Evolutionary conservation across 2,329 filamentous ascomycete species (phyloP).

Genomic region (Aotearoamyces nothofagi): DNA sequence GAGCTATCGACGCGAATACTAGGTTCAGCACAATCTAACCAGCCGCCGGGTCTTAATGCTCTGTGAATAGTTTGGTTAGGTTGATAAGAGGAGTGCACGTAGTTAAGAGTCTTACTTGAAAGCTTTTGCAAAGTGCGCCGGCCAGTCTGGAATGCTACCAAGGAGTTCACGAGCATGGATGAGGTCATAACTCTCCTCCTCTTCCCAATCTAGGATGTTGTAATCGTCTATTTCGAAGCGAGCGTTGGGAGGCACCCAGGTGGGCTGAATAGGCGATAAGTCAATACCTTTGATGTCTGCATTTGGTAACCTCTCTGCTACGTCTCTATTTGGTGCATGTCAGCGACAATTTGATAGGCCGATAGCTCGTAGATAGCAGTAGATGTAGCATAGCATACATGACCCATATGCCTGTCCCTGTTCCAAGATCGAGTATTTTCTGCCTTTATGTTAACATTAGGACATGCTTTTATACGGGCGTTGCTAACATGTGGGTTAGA

Average conservation of each 20-base stretch:
- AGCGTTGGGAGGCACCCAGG: slow-evolving; percentile 10
- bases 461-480: not conserved
- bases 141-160: slow-evolving; percentile 6
- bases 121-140: not conserved
- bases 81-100: too few relatives aligned
- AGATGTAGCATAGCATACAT: slow-evolving; percentile 4
- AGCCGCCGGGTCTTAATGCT: too few relatives aligned
- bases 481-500: slow-evolving; percentile 7
- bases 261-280: slow-evolving; percentile 4
- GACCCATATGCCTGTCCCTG: slow-evolving; percentile 10
- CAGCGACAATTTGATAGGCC: slow-evolving; percentile 2
- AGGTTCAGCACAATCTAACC: too few relatives aligned
- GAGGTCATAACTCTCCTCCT: slow-evolving; percentile 17
- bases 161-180: slow-evolving; percentile 14
- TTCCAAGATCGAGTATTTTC: slow-evolving; percentile 10
- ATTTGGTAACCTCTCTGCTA: slow-evolving; percentile 2
- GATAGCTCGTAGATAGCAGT: slow-evolving; percentile 1
- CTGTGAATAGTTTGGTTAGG: too few relatives aligned
- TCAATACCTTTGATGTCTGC: slow-evolving; percentile 7
- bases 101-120: too few relatives aligned
- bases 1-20: too few relatives aligned
- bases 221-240: slow-evolving; percentile 15
- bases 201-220: slow-evolving; percentile 16
- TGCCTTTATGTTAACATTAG: slow-evolving; percentile 10
- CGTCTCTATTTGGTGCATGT: not conserved